A percentile compares a stretch with the other conserved stretches of the same genome.
Evolutionary conservation across 345 rosid genomes (phyloP).

Genomic region (Lagerstroemia speciosa): DNA sequence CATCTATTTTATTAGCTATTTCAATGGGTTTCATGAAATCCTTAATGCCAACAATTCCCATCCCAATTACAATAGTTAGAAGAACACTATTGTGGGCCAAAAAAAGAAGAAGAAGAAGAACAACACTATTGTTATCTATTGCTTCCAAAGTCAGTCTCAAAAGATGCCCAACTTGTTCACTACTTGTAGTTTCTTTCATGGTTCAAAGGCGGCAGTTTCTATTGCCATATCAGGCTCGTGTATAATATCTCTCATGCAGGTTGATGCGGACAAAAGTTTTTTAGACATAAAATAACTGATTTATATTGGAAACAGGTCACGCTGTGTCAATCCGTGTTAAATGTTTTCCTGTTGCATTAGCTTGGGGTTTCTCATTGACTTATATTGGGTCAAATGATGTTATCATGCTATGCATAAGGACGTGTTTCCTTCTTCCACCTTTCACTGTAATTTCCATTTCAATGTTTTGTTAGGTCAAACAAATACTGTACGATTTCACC

Average conservation of each 20-base stretch:
- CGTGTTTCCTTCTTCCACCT: not conserved
- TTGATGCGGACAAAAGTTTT: not conserved
- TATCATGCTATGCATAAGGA: not conserved
- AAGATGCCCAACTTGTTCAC: not conserved
- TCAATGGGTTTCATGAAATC: not conserved
- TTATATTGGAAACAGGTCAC: not conserved
- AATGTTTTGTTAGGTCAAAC: not conserved
- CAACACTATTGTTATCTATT: too few species aligned
- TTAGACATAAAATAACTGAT: not conserved
- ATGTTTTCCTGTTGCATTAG: not conserved
- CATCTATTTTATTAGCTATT: not conserved
- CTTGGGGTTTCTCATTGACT: not conserved
- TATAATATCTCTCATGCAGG: not conserved
- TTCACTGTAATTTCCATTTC: not conserved
- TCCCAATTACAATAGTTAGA: not conserved
- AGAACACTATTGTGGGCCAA: not conserved
- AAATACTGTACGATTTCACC: constrained; percentile 2
- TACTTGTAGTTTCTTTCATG: not conserved
- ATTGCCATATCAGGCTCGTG: not conserved
- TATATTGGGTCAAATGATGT: not conserved
- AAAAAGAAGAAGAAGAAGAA: too few species aligned
- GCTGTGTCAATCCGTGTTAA: not conserved
- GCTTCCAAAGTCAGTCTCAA: not conserved
- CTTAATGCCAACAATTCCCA: not conserved
- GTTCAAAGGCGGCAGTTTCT: not conserved